Conservation (phyloP, 768 basidiomycete species). For the Calocybe cyanea region DNA sequence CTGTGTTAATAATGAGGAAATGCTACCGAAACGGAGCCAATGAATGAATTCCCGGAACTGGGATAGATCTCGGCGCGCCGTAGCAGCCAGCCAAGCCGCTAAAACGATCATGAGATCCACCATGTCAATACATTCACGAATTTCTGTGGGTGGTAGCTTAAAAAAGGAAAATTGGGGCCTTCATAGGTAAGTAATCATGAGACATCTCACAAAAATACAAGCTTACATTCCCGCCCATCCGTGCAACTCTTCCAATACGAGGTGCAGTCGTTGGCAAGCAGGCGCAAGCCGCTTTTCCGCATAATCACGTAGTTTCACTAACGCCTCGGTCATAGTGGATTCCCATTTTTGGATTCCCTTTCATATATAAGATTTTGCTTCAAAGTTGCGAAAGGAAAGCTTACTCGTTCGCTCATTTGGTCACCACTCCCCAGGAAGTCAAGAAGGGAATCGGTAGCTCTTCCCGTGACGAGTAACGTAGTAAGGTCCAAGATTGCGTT, state of each 20-base stretch:
- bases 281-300: constrained; percentile 67
- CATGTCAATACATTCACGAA: constrained; percentile 50
- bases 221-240: constrained; percentile 75
- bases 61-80: constrained; percentile 62
- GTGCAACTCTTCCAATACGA: constrained; percentile 72
- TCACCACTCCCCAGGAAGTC: constrained; percentile 79
- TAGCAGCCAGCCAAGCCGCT: constrained; percentile 63
- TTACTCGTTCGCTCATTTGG: constrained; percentile 78
- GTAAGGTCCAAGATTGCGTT: constrained; percentile 71
- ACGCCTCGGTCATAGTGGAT: constrained; percentile 61
- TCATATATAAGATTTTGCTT: constrained; percentile 16
- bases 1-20: constrained; percentile 14
- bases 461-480: constrained; percentile 64
- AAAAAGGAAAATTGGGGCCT: constrained; percentile 60
- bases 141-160: constrained; percentile 45
- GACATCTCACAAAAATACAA: constrained; percentile 5
- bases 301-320: constrained; percentile 70
- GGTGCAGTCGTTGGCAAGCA: constrained; percentile 71
- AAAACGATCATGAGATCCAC: constrained; percentile 57
- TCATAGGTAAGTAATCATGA: constrained; percentile 2
- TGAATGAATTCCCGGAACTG: constrained; percentile 77
- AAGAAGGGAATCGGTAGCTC: constrained; percentile 61
- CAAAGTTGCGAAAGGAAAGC: constrained; percentile 16
- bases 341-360: constrained; percentile 87
- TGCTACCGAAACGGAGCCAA: constrained; percentile 70